Base-by-base conservation (phyloP, 2,329 filamentous ascomycete species). In the Stagonosporopsis rhizophila region DNA sequence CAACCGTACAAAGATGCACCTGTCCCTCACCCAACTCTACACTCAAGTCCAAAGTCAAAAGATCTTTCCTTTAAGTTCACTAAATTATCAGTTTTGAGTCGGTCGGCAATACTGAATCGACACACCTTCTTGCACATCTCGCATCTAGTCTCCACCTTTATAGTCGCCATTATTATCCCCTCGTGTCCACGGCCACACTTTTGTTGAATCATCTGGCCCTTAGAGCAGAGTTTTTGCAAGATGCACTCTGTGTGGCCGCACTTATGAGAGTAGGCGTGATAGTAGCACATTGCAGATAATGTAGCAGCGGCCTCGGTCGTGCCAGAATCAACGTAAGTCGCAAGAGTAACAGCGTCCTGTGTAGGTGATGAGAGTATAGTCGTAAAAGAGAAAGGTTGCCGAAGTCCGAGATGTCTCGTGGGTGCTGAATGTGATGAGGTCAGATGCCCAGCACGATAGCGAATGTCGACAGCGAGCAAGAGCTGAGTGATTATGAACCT, bases 231-330 rank as follows among this genome's bases (percentile, higher is more conserved):
- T 42, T 70, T 61, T 30, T 69, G 66, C 50, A 75, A 67, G 11
- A 73, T 54, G 63, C 73, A 79, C 52, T 73, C 69, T 15, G 77
- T 79, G 64, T 81, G 79, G 40, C 78, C 78, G 65, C 79, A 81
- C 14, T 69, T 66, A 69, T 81, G 75, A 3, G 70, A 74, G 70
- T 81, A 79, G 44, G 79, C 79, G 67, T 81, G 79, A 68, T 79
- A 81, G 66, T 74, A 78, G 70, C 79, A 80, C 79, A 81, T 81
- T n/a, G 28, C 64, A 51, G 14, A 38, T 15, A 28, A 22, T 28
- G 3, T 37, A 19, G 25, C 28, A 15, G 14, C 22, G 8, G n/a
- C 11, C 6, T 17, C 1, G 11, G 17, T 38, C 19, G 11, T 12
- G 35, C 2, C 20, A 19, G 7, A 8, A 19, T 20, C 35, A 20